Base-by-base conservation (phyloP, 2,329 filamentous ascomycete genomes). In the Harringtonia aguacate region DNA sequence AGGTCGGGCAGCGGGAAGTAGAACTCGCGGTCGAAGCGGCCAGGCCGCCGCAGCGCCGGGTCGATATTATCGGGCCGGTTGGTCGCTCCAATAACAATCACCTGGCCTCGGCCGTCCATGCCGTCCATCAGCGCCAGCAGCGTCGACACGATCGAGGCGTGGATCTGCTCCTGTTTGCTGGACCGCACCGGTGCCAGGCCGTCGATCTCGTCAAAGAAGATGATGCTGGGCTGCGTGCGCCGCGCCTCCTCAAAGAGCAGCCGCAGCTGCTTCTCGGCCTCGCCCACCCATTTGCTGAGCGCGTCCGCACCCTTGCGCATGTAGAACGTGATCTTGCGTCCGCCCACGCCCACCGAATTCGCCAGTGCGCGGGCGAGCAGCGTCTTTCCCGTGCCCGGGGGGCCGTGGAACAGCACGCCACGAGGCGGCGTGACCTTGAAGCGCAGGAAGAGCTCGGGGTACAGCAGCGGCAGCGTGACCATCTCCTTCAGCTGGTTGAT, bases 141-240 rank as follows among this genome's bases (percentile, higher is more conserved):
- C 1, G 89, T 95, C 2, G 89, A 94, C 14, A 95, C 90, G 51
- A 98, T 98, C 3, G 90, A 97, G 7, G 92, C 88, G 63, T 98
- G 92, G 47, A 97, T 97, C 64, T 98, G 92, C 60, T 98, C 92
- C 65, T 97, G 90, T 62, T 97, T 97, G 64, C 90, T 95, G 13
- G 92, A 97, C 54, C 92, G 78, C 29, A 97, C 92, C 41, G 92
- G 94, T 3, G 92, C 92, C 51, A 98, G 72, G 44, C 92, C 92
- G 65, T 98, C 92, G 53, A 98, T 98, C 62, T 98, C 92, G 60
- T 98, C 92, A 55, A 98, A 97, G 69, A 98, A 98, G 61, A 98
- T 98, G 63, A 98, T 98, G 61, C 90, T 97, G 0, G 92, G 92
- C 57, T 98, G 92, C 2, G 84, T 97, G 61, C 88, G 92, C 49